Conservation (phyloP, 192 early-diverging fungal species). For the Coemansia sp. region DNA sequence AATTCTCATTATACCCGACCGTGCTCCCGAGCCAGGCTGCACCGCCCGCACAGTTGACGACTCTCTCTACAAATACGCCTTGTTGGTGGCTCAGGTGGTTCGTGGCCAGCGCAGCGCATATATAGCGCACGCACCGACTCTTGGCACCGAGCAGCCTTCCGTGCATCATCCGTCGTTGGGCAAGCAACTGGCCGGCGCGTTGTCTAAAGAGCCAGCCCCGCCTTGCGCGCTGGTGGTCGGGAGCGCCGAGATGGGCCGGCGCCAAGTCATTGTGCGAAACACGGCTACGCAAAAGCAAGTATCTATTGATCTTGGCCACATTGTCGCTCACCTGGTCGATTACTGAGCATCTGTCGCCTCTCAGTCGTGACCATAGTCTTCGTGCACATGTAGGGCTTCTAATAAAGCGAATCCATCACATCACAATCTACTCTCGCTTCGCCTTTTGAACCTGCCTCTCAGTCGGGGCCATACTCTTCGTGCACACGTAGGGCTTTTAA, state of each 20-base stretch:
- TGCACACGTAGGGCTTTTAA: neutral
- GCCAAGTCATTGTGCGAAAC: slow-evolving; percentile 8
- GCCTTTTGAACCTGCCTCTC: no score
- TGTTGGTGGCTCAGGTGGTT: slow-evolving; percentile 16
- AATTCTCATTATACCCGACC: slow-evolving; percentile 26
- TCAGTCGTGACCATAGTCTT: no score
- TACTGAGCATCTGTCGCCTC: neutral
- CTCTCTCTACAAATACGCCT: slow-evolving; percentile 22
- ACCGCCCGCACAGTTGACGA: neutral
- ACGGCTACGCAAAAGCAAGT: slow-evolving; percentile 4
- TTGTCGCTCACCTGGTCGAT: neutral
- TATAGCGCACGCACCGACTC: slow-evolving; percentile 7
- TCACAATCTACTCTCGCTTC: no score
- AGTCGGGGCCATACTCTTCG: no score
- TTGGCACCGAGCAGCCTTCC: neutral
- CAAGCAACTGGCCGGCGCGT: slow-evolving; percentile 29
- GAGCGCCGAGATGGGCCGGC: slow-evolving; percentile 9
- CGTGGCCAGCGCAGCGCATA: slow-evolving; percentile 4
- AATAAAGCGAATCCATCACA: neutral
- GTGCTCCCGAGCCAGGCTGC: neutral
- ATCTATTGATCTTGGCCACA: neutral
- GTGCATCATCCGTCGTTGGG: slow-evolving; percentile 8
- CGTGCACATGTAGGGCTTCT: neutral
- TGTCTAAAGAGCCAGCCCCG: slow-evolving; percentile 3
- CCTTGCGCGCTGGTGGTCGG: slow-evolving; percentile 22